Base-by-base conservation (phyloP, 139 green algal genomes). In the Chlorokybus atmophyticus region DNA sequence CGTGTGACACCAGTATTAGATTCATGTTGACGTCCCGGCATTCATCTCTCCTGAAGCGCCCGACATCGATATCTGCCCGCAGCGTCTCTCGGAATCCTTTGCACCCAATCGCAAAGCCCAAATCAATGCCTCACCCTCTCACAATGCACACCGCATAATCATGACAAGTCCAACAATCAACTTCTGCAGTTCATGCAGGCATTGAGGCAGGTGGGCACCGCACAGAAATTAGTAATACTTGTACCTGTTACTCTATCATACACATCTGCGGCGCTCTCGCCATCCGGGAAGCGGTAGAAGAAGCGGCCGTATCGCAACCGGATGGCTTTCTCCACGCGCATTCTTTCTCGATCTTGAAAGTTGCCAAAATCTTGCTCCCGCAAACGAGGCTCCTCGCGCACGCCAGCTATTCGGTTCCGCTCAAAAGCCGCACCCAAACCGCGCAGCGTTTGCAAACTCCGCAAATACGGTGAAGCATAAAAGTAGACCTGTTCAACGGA, bases 341-440 rank as follows among this genome's bases (percentile, higher is more conserved):
- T 73, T 48, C 27, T 71, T 41, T 62, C 62, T 21, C 59, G 17
- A 54, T 63, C 38, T 23, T 58, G 42, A 29, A 71, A 71, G 21
- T 71, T 64, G 3, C 72, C 68, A 58, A 79, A 77, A 26, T 77
- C 72, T 30, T 79, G 72, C 68, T 79, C 72, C 1, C 72, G 56
- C 2, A 79, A 48, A 21, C 66, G 66, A 2, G 67, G 62, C 55
- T 75, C 67, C 47, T 75, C 67, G 19, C 67, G 38, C 49, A 74
- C 66, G 7, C 66, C 66, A 6, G 28, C 30, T 5, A 74, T 67
- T 4, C 66, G 53, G 26, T 66, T 19, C 42, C 24, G 14, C 21
- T 62, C 66, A 40, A 74, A 59, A 23, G 29, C 30, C 32, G 53
- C 14, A 0, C 66, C 66, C 3, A 76, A 50, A 2, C 73, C 64